Base-by-base conservation (phyloP, 1,284 basidiomycete genomes). In the Pseudozyma tsukubaensis region DNA sequence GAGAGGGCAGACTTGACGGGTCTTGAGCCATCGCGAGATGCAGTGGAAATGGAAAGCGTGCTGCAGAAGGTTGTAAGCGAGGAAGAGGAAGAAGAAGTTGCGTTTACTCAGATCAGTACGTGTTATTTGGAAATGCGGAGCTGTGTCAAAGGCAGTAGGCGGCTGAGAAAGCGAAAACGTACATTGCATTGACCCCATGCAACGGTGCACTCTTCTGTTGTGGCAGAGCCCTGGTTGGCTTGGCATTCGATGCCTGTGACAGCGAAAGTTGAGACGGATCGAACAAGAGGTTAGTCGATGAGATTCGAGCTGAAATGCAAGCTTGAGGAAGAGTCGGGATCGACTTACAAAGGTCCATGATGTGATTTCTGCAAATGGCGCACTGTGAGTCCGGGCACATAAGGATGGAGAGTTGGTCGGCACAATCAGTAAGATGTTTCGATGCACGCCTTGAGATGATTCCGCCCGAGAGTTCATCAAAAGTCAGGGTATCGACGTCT, bases 1-100 rank as follows among this genome's bases (percentile, higher is more conserved):
- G 63, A 99, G 87, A 3, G 96, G 97, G 85, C 97, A 99, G 48
- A 99, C 97, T 86, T 98, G 97, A 77, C 97, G 90, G 18, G 97
- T 98, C 89, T 99, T 99, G 77, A 99, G 89, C 97, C 97, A 99
- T 55, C 97, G 91, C 19, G 95, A 97, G 85, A 99, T 99, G 86
- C 96, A 99, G 86, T 99, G 96, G 87, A 99, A 99, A 87, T 99
- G 96, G 89, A 99, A 99, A 5, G 96, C 96, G 85, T 99, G 96
- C 95, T 98, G 81, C 36, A 16, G n/a, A n/a, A n/a, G n/a, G n/a
- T n/a, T n/a, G n/a, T n/a, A 9, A 14, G 21, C 13, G 3, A 13
- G 16, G 48, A 8, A 29, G n/a, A 16, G n/a, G 40, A 16, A 14
- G 6, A 11, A 14, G 34, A 48, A 8, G 24, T 21, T 16, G 29